Conservation (phyloP, 371 early-diverging fungal species). For the Apophysomyces trapeziformis region DNA sequence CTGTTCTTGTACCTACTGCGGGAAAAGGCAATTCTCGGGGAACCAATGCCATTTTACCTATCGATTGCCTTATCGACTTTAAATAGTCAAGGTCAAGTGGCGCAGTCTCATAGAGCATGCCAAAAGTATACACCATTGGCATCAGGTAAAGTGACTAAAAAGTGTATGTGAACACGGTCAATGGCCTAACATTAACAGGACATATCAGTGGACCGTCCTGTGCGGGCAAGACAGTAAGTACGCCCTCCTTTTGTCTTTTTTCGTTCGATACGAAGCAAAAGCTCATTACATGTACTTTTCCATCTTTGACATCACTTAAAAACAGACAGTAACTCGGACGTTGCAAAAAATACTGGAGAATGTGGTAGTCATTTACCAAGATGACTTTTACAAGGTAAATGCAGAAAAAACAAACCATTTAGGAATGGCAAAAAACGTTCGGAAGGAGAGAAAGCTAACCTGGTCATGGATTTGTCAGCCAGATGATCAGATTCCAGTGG, state of each 20-base stretch:
- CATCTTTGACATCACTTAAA: slow-evolving; percentile 3
- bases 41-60: too few relatives aligned
- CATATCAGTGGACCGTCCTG: slow-evolving; percentile 59
- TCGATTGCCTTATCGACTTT: too few relatives aligned
- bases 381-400: slow-evolving; percentile 78
- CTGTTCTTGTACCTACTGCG: too few relatives aligned
- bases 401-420: neutral
- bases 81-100: too few relatives aligned
- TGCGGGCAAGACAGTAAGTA: slow-evolving; percentile 65
- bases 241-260: too few relatives aligned
- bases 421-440: neutral
- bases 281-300: neutral
- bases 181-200: neutral
- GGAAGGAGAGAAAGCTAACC: too few relatives aligned
- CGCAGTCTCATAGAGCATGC: slow-evolving; percentile 10
- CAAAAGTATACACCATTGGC: slow-evolving; percentile 28
- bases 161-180: neutral
- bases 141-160: slow-evolving; percentile 25
- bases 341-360: slow-evolving; percentile 64
- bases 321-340: slow-evolving; percentile 65
- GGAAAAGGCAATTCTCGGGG: too few relatives aligned
- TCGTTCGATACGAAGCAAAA: too few relatives aligned
- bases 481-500: slow-evolving; percentile 69
- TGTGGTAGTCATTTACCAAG: slow-evolving; percentile 76
- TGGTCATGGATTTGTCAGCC: slow-evolving; percentile 35